Evolutionary conservation across 176 grass and related monocot species (phyloP).

Genomic region (Hyparrhenia diplandra): DNA sequence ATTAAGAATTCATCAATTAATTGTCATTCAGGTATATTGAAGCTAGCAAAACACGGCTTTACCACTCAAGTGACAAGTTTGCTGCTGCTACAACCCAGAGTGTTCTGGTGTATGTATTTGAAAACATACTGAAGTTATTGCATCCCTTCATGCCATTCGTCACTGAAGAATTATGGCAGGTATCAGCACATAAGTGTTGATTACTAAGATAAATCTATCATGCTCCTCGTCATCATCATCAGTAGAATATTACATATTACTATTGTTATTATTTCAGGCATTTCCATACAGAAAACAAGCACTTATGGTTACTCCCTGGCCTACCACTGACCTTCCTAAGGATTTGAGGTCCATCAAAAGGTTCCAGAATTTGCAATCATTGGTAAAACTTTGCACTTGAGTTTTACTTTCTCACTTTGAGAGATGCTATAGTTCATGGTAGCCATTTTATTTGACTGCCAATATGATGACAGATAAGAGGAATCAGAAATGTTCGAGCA

Average conservation of each 20-base stretch:
- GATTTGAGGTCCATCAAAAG: constrained; percentile 77
- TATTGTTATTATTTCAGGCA: constrained; percentile 54
- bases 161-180: constrained; percentile 99
- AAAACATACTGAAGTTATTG: constrained; percentile 89
- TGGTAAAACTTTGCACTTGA: constrained; percentile 56
- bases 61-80: constrained; percentile 65
- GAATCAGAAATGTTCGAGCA: constrained; percentile 91
- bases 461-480: constrained; percentile 57
- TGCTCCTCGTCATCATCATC: background rate
- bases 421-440: background rate
- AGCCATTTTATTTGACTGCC: constrained; percentile 27
- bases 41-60: constrained; percentile 92
- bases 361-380: constrained; percentile 94
- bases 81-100: constrained; percentile 54
- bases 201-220: background rate
- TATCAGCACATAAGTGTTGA: constrained; percentile 26
- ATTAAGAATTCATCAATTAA: background rate
- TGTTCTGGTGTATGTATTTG: constrained; percentile 91
- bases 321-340: constrained; percentile 65
- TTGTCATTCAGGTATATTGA: constrained; percentile 84
- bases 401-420: background rate
- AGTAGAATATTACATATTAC: constrained; percentile 20
- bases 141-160: constrained; percentile 99
- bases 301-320: constrained; percentile 83
- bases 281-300: constrained; percentile 78